Base-by-base conservation (phyloP, 2,329 filamentous ascomycete species). In the Scedosporium boydii region DNA sequence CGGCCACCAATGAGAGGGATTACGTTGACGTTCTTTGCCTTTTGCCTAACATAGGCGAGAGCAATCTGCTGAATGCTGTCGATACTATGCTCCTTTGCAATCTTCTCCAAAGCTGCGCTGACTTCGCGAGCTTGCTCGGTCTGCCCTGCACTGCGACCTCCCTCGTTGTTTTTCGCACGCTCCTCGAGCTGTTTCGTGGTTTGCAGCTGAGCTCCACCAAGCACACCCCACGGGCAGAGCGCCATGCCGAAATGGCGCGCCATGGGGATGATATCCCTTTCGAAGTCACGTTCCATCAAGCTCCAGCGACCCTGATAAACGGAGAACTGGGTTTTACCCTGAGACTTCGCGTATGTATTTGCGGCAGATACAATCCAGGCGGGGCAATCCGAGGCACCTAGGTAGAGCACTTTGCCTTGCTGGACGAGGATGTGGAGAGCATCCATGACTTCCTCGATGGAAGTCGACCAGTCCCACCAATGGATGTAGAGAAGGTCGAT, bases 1-100 rank as follows among this genome's bases (percentile, higher is more conserved):
- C 80, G 72, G 0, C 78, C 79, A 2, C 82, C 82, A 10, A 84
- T 68, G 57, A 85, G 77, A 0, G 82, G 82, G 64, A 81, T 79
- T 21, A 84, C 81, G 64, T 83, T 76, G 21, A 61, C 27, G 18
- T 23, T 55, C 0, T 77, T 76, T 0, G 78, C 73, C 73, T 84
- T 85, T 65, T 75, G 70, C 67, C 77, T 71, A 12, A 83, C 74
- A 64, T 84, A 84, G 5, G 80, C 80, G 59, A 83, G 70, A 0
- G 81, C 81, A 41, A 90, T 75, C 44, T 81, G 81, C 3, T 85
- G 87, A 58, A 90, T 78, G 38, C 80, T 75, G 1, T 68, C 83
- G 60, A 79, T 75, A 1, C 81, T 80, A 66, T 86, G 82, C 64
- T 80, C 76, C 6, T 78, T 77, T 0, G 83, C 85, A 6, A 89